Percentiles rank a stretch among this genome's conserved stretches.
phyloP scores from a whole-genome alignment of 2,329 filamentous ascomycete genomes.

The Phyllosticta citribraziliensis region DNA sequence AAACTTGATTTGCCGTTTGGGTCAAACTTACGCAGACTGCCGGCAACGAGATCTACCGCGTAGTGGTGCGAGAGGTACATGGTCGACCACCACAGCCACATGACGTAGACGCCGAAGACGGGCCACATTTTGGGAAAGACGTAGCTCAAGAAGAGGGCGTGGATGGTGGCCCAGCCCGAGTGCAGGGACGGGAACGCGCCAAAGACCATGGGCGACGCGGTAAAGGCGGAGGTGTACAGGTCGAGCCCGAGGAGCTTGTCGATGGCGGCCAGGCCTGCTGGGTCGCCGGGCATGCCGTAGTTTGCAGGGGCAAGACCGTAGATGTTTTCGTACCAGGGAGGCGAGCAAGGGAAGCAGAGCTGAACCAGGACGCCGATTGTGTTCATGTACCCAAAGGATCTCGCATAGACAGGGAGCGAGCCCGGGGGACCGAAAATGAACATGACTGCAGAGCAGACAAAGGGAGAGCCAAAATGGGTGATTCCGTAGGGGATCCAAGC shows the following conservation, averaged over 20 bases:
- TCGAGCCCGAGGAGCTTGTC: slow-evolving; percentile 86
- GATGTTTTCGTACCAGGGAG: slow-evolving; percentile 93
- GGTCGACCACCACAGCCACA: slow-evolving; percentile 97
- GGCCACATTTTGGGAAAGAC: slow-evolving; percentile 76
- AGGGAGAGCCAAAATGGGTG: slow-evolving; percentile 78
- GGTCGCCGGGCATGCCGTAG: slow-evolving; percentile 82
- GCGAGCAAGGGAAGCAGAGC: slow-evolving; percentile 83
- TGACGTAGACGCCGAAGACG: slow-evolving; percentile 71
- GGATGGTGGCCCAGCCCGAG: slow-evolving; percentile 77
- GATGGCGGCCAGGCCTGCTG: slow-evolving; percentile 78
- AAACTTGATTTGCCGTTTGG: neutral
- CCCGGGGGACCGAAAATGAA: slow-evolving; percentile 85
- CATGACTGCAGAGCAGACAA: slow-evolving; percentile 66
- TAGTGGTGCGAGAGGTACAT: slow-evolving; percentile 99
- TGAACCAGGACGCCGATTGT: slow-evolving; percentile 80
- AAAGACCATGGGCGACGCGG: slow-evolving; percentile 81
- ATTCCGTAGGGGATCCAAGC: slow-evolving; percentile 93
- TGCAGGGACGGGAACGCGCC: slow-evolving; percentile 92
- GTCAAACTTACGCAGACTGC: slow-evolving; percentile 50
- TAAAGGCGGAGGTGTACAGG: slow-evolving; percentile 88
- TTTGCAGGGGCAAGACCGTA: slow-evolving; percentile 85
- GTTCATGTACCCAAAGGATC: slow-evolving; percentile 87
- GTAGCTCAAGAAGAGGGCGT: slow-evolving; percentile 87
- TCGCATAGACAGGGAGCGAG: slow-evolving; percentile 73
- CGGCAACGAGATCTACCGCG: slow-evolving; percentile 82